Conservation (phyloP, 208 protist species). For the Balamuthia mandrillaris region DNA sequence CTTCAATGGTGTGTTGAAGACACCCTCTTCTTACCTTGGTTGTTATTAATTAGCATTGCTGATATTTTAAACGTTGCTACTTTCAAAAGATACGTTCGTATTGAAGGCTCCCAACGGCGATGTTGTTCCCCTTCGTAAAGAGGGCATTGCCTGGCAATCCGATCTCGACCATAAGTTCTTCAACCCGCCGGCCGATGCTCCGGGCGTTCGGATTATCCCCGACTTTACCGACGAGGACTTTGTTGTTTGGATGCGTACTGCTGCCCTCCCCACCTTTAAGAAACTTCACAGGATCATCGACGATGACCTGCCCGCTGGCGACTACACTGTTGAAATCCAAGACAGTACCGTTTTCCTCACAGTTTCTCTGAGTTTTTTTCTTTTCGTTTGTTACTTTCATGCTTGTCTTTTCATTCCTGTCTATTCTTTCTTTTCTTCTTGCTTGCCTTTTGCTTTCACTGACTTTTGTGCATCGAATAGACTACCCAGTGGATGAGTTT, state of each 20-base stretch:
- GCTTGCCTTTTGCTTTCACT: no score
- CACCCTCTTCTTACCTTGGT: no score
- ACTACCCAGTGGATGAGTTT: constrained; percentile 84
- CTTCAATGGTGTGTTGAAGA: constrained; percentile 93
- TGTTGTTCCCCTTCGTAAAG: constrained; percentile 63
- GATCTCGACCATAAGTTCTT: constrained; percentile 85
- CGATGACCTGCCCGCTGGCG: constrained; percentile 75
- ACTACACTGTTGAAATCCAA: constrained; percentile 82
- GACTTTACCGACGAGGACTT: constrained; percentile 89
- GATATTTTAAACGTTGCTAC: no score
- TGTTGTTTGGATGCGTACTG: constrained; percentile 96
- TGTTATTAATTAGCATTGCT: no score
- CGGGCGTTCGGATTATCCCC: constrained; percentile 20
- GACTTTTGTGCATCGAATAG: no score
- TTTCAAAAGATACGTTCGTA: constrained; percentile 40
- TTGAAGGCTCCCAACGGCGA: neutral
- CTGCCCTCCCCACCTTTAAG: constrained; percentile 90
- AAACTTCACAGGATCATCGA: constrained; percentile 91
- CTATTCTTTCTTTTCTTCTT: no score
- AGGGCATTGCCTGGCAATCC: constrained; percentile 88
- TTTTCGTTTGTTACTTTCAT: no score
- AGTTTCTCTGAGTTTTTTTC: no score
- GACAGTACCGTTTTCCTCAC: constrained; percentile 71
- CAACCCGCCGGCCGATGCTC: constrained; percentile 34
- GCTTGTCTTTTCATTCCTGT: no score